Base-by-base conservation (phyloP, 805 yeast species). In the Candida ipomoeae region DNA sequence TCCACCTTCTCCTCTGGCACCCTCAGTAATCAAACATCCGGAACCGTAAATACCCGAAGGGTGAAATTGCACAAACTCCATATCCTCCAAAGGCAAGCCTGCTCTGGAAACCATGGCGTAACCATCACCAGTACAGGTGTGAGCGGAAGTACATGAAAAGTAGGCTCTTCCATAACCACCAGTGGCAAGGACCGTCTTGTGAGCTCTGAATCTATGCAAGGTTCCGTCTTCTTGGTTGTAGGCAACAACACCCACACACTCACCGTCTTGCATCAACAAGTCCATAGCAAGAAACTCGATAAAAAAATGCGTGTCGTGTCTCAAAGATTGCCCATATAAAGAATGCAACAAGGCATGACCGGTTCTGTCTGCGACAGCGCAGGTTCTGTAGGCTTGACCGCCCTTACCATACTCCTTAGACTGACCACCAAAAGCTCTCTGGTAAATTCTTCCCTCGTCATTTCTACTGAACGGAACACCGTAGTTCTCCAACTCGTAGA, bases 1-100 rank as follows among this genome's bases (percentile, higher is more conserved):
- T 58, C 99, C 99, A 83, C 99, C 99, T 80, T 94, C 99, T 82
- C 99, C 99, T 80, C 99, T 87, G 60, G 97, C 96, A 78, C 99
- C 99, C 77, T 94, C 99, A 50, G 99, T 94, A 71, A 94, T 94
- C 78, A 92, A 78, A 80, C 98, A 94, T 58, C 99, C 99, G 38
- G 98, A 89, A 53, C 99, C 99, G 73, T 92, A 92, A 73, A 92
- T 94, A 82, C 99, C 99, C 23, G 98, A 90, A 50, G 99, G 99
- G 74, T 92, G 99, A 89, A 92, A 92, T 77, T 92, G 99, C 55
- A 92, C 91, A 68, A 92, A 92, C 77, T 92, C 99, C 74, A 92
- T 78, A 75, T 92, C 99, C 77, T 92, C 96, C 66, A 92, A 80
- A 52, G 99, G 99, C 71, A 92, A 83, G 55, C 99, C 99, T 49